Evolutionary conservation across 225 moss, liverwort and hornwort species (phyloP), one percentile per base, ranked within the genome.

Genomic region (Pseudoscleropodium purum): DNA sequence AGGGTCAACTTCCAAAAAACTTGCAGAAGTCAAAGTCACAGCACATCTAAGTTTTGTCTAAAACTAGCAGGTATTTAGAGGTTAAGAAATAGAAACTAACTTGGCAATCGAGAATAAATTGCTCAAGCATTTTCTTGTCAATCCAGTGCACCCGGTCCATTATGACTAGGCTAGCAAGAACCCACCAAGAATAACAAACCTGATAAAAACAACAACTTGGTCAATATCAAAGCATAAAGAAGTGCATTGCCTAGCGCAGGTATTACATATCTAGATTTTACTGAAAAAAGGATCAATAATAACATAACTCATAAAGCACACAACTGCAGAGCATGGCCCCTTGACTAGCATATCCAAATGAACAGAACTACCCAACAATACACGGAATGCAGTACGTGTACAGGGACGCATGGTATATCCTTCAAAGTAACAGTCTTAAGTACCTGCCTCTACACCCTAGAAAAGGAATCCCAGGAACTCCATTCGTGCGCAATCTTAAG

Each of bases 111-210:
- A 97, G 95, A 60, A 97, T 96, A 82, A 99, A 99, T 51, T 92
- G 92, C 80, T 90, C 51, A 15, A 99, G 94, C 80, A 93, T 97
- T 64, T 95, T 93, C 90, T 97, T 97, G 72, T 96, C 95, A 65
- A 99, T 96, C 97, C 99, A 97, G 61, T 96, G 94, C 45, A 93
- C 95, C 78, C 96, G 87, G 93, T 99, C 95, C 91, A 99, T 92
- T 63, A 99, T 99, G 79, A 96, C 94, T 78, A 97, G 93, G 89
- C 97, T 97, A 83, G 97, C 92, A 60, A 97, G 93, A 39, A 99
- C 96, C 97, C 99, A 97, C 97, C 99, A 97, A 75, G 99, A 96
- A 84, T 97, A 99, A 90, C 99, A 97, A 86, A 97, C 96, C 96
- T 98, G 95, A 82, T 18, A 80, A 84, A 68, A 88, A 81, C 37